These are phyloP conservation scores for Berkeleyomyces rouxiae DNA, from an alignment of 2,329 filamentous ascomycete species.

Conservation along the genomic window DNA sequence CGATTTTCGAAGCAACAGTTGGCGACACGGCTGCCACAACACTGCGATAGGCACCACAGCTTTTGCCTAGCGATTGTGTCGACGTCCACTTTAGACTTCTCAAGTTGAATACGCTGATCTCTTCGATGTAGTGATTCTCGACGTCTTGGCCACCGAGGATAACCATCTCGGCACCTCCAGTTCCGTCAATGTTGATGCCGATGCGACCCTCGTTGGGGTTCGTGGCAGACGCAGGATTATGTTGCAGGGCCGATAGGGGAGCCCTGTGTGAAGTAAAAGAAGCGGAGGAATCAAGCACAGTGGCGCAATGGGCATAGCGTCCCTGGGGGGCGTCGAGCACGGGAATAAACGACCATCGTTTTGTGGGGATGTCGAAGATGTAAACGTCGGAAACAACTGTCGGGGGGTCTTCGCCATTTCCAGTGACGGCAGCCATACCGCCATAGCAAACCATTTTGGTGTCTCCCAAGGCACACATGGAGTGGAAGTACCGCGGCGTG, in stretches of 20 bases:
- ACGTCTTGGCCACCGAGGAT: conserved; percentile 93
- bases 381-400: conserved; percentile 97
- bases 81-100: conserved; percentile 91
- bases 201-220: conserved; percentile 77
- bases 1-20: conserved; percentile 47
- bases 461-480: conserved; percentile 81
- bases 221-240: conserved; percentile 60
- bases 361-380: conserved; percentile 73
- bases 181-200: conserved; percentile 76
- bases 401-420: conserved; percentile 48
- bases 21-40: conserved; percentile 73
- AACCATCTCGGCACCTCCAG: conserved; percentile 90
- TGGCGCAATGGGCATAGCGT: conserved; percentile 90
- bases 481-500: conserved; percentile 90
- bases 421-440: conserved; percentile 60
- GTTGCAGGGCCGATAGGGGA: conserved; percentile 70
- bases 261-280: conserved; percentile 73
- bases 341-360: conserved; percentile 70
- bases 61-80: conserved; percentile 71
- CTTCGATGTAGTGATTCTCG: conserved; percentile 96
- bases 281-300: conserved; percentile 75
- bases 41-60: conserved; percentile 89
- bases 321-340: conserved; percentile 76
- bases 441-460: conserved; percentile 96
- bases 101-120: conserved; percentile 95